A percentile compares a stretch with the other conserved stretches of the same genome.
Conservation (phyloP, 23 red algal genomes). For the Agarophyton chilense region DNA sequence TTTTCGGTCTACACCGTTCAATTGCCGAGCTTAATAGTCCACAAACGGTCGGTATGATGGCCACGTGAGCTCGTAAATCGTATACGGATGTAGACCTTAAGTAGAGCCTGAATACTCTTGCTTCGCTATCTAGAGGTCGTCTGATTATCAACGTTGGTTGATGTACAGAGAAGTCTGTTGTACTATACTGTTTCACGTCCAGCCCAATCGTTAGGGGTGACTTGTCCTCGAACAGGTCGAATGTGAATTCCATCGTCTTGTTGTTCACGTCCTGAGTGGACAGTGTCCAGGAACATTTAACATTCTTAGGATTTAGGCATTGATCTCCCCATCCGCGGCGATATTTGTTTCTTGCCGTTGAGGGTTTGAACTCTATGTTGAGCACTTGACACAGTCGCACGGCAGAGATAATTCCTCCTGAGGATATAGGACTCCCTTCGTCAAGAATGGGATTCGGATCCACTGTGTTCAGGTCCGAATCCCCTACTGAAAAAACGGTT, state of each 20-base stretch:
- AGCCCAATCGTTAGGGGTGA: slow-evolving; percentile 19
- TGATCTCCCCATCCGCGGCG: slow-evolving; percentile 6
- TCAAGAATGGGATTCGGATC: slow-evolving; percentile 55
- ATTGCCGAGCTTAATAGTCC: background rate
- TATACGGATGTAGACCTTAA: background rate
- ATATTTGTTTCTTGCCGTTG: background rate
- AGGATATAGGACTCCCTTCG: slow-evolving; percentile 28
- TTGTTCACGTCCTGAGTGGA: slow-evolving; percentile 13
- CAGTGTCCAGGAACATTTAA: slow-evolving; percentile 15
- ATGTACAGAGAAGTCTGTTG: background rate
- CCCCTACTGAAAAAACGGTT: slow-evolving; percentile 56
- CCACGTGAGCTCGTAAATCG: background rate
- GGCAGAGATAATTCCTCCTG: slow-evolving; percentile 1
- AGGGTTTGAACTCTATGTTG: background rate
- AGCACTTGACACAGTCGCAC: slow-evolving; percentile 4
- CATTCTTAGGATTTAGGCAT: background rate
- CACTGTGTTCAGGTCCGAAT: background rate
- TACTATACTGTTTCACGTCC: background rate
- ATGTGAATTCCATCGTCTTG: background rate
- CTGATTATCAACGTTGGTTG: background rate
- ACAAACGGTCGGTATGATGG: background rate
- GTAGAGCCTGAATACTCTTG: background rate
- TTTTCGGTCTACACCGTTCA: background rate
- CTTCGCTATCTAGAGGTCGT: background rate
- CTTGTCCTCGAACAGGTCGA: slow-evolving; percentile 4